These are phyloP conservation scores for Helicostylum pulchrum DNA, from an alignment of 192 early-diverging fungal species.

Conservation along the genomic window DNA sequence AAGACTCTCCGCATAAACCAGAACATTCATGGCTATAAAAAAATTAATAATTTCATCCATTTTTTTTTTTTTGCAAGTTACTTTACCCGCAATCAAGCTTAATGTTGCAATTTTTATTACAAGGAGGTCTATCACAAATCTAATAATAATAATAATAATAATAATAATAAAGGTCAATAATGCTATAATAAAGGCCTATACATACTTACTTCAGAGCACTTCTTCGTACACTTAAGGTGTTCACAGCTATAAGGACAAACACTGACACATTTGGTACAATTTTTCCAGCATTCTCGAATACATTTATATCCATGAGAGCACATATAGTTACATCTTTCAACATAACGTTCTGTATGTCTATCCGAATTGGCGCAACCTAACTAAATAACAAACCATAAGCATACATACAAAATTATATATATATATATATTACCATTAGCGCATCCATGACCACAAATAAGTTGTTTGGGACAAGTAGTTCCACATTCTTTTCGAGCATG, in stretches of 20 bases:
- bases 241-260: conserved; percentile 24
- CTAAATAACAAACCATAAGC: background rate
- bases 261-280: conserved; percentile 24
- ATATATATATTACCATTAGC: conserved; percentile 16
- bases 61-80: background rate
- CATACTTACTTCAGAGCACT: conserved; percentile 25
- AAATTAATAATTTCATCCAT: background rate
- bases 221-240: conserved; percentile 24
- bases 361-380: conserved; percentile 32
- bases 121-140: conserved; percentile 38
- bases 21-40: conserved; percentile 24
- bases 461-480: conserved; percentile 22
- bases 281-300: conserved; percentile 25
- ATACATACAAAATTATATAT: background rate
- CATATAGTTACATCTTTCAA: conserved; percentile 19
- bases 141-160: no score
- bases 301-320: conserved; percentile 36
- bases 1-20: conserved; percentile 29
- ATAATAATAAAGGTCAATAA: background rate
- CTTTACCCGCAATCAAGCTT: conserved; percentile 29
- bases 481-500: conserved; percentile 25
- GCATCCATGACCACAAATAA: conserved; percentile 37
- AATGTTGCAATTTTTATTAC: conserved; percentile 24
- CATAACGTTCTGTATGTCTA: conserved; percentile 29
- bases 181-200: background rate